A percentile compares a stretch with the other conserved stretches of the same genome.
phyloP scores from a whole-genome alignment of 306 rosid species.

The Fragaria nilgerrensis region DNA sequence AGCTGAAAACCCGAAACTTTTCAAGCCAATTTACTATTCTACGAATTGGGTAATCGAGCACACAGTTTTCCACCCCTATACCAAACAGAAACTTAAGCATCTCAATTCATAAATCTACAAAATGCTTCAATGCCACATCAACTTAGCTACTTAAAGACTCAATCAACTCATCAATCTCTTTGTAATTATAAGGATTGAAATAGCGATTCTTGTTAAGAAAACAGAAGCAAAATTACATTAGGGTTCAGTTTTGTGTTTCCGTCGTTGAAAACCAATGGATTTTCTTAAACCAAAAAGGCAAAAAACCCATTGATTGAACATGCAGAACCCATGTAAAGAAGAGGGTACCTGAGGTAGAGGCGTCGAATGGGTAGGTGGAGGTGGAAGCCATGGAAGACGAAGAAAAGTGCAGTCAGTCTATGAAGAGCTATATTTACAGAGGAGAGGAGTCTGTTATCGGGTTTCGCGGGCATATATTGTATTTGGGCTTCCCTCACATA shows the following conservation, averaged over 20 bases:
- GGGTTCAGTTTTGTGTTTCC: neutral
- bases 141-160: neutral
- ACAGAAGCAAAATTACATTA: neutral
- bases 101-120: neutral
- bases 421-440: neutral
- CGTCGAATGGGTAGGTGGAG: constrained; percentile 14
- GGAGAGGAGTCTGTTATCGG: neutral
- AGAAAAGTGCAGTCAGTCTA: neutral
- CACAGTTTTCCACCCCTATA: neutral
- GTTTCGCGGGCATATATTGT: neutral
- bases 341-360: constrained; percentile 28
- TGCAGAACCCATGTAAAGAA: neutral
- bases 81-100: neutral
- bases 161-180: neutral
- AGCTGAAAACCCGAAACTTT: neutral
- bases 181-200: neutral
- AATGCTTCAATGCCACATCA: neutral
- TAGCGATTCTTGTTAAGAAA: neutral
- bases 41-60: constrained; percentile 6
- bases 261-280: neutral
- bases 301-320: neutral
- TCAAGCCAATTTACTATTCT: neutral
- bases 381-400: constrained; percentile 18
- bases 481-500: neutral
- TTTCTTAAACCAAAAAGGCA: neutral